Evolutionary conservation across 2,329 filamentous ascomycete genomes (phyloP).

Genomic region (Celoporthe dispersa): DNA sequence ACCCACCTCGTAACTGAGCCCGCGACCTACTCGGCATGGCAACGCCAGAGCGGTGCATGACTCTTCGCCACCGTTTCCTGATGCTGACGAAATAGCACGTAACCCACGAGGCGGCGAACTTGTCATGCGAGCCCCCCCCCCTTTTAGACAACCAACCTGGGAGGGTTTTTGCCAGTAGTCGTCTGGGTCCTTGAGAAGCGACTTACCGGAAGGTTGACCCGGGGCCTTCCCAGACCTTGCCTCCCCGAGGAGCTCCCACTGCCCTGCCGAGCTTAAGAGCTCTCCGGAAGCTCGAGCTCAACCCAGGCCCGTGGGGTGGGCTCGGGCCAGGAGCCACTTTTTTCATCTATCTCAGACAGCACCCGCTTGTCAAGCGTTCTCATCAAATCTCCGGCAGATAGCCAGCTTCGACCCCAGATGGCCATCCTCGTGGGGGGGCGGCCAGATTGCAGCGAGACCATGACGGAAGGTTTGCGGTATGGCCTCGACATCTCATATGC

Average conservation of each 20-base stretch:
- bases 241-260: not conserved
- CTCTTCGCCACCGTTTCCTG: not conserved
- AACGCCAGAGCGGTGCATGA: not conserved
- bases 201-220: not conserved
- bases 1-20: not conserved
- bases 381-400: slow-evolving; percentile 16
- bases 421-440: not conserved
- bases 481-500: not conserved
- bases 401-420: slow-evolving; percentile 9
- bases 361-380: slow-evolving; percentile 19
- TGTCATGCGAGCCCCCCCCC: not conserved
- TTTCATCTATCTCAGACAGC: slow-evolving; percentile 23
- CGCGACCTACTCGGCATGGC: not conserved
- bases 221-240: not conserved
- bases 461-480: not conserved
- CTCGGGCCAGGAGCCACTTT: not conserved
- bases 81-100: not conserved
- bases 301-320: not conserved
- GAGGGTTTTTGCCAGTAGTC: too few species aligned
- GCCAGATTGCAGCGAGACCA: not conserved
- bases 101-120: not conserved
- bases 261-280: not conserved
- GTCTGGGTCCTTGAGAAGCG: not conserved
- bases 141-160: not conserved
- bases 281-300: not conserved